phyloP scores from a whole-genome alignment of 768 basidiomycete genomes.

The Grammothele lineata region DNA sequence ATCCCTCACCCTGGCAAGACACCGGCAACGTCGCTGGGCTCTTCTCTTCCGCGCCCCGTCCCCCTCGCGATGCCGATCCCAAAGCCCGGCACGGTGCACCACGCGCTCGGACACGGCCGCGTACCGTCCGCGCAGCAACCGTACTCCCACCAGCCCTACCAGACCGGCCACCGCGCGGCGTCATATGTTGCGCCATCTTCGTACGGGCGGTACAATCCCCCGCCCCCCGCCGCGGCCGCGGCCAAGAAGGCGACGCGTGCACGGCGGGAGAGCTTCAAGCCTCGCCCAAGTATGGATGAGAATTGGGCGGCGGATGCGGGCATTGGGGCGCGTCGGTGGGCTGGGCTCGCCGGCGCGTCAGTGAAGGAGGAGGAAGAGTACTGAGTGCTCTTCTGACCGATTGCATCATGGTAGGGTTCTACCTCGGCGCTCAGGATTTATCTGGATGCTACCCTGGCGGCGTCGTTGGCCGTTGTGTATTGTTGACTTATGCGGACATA shows the following conservation, averaged over 20 bases:
- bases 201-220: constrained; percentile 10
- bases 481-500: constrained; percentile 15
- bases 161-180: constrained; percentile 9
- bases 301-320: constrained; percentile 9
- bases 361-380: constrained; percentile 29
- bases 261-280: constrained; percentile 77
- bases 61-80: constrained; percentile 47
- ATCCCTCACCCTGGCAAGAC: constrained; percentile 30
- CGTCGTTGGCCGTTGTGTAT: too few species aligned
- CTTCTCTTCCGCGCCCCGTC: constrained; percentile 34
- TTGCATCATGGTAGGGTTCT: too few species aligned
- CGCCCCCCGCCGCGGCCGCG: constrained; percentile 11
- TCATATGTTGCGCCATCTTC: constrained; percentile 15
- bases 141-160: constrained; percentile 16
- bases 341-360: constrained; percentile 25
- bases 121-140: constrained; percentile 30
- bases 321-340: constrained; percentile 19
- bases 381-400: constrained; percentile 14
- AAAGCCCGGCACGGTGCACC: constrained; percentile 47
- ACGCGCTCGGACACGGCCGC: constrained; percentile 52
- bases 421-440: too few species aligned
- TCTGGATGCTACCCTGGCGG: too few species aligned
- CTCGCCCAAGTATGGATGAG: constrained; percentile 68
- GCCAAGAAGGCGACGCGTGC: constrained; percentile 50
- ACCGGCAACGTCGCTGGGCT: constrained; percentile 25